Evolutionary conservation across 306 rosid genomes (phyloP), one percentile per base, ranked within the genome.

Genomic region (Myrica gale): DNA sequence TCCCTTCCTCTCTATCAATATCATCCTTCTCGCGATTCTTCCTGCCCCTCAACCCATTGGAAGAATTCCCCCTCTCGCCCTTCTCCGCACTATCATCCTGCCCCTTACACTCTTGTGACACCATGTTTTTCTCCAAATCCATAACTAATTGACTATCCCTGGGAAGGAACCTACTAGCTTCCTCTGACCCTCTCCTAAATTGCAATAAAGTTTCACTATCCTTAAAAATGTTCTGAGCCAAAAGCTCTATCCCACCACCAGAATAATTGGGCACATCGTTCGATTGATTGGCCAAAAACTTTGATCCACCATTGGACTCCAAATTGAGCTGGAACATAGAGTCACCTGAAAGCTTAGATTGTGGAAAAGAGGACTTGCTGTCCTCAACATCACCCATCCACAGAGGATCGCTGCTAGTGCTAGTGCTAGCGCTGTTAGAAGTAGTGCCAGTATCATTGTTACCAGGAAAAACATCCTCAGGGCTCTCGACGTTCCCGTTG

Each of bases 11-110:
- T 1, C 67, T 48, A 32, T 74, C 87, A 16, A 5, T 48, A 70
- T 83, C 82, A 56, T 74, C 84, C 48, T 80, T 66, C 45, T 76
- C 44, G 17, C 74, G 89, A 80, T 74, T 79, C 73, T 79, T 85
- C 80, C 84, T 76, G 52, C 73, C 76, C 69, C 76, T 79, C 10
- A 56, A 16, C 68, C 66, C 60, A 52, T 21, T 13, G 5, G 43
- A 50, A 15, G 71, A 63, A 41, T 61, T 61, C 32, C 17, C 52
- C 6, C 67, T 63, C 26, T 50, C 67, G 5, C 56, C 67, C 4
- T 21, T 53, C 62, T n/a, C 67, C 43, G 23, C 77, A 76, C 46
- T 47, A 15, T 20, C 9, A 68, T 17, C 23, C 52, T 20, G 26
- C 6, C 32, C 72, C 26, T 20, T 46, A 9, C 10, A 46, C 72